phyloP scores from a whole-genome alignment of 2,329 filamentous ascomycete species.

The Eutypa lata region DNA sequence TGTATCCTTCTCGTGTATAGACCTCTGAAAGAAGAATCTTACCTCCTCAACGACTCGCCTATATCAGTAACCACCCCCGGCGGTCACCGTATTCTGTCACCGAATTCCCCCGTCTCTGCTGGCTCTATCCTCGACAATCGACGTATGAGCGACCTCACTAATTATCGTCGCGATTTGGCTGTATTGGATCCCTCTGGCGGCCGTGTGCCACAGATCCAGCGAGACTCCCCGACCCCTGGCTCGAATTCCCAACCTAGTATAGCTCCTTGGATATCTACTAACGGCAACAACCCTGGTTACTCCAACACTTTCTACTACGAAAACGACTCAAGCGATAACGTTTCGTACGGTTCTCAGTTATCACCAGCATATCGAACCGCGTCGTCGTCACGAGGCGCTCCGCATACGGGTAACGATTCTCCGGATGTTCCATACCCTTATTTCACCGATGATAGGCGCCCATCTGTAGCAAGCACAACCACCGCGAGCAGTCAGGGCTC shows the following conservation, averaged over 20 bases:
- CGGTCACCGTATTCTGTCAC: conserved; percentile 41
- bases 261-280: conserved; percentile 56
- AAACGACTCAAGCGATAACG: conserved; percentile 71
- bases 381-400: conserved; percentile 11
- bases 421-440: conserved; percentile 51
- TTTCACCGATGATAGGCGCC: conserved; percentile 71
- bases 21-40: conserved; percentile 38
- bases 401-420: conserved; percentile 49
- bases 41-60: conserved; percentile 45
- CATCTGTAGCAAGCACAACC: conserved; percentile 83
- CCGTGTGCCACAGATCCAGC: conserved; percentile 57
- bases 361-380: conserved; percentile 67
- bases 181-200: conserved; percentile 61
- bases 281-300: conserved; percentile 34
- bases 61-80: conserved; percentile 34
- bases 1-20: conserved; percentile 24
- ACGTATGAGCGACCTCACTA: conserved; percentile 59
- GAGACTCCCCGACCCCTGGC: conserved; percentile 55
- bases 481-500: conserved; percentile 84
- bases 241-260: conserved; percentile 51
- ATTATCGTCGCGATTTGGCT: conserved; percentile 70
- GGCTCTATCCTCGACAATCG: conserved; percentile 55
- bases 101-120: conserved; percentile 39
- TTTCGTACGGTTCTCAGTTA: conserved; percentile 60
- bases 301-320: conserved; percentile 69